Percentiles rank a stretch among this genome's conserved stretches.
phyloP scores from a whole-genome alignment of 2,329 filamentous ascomycete species.

The Cadophora malorum region DNA sequence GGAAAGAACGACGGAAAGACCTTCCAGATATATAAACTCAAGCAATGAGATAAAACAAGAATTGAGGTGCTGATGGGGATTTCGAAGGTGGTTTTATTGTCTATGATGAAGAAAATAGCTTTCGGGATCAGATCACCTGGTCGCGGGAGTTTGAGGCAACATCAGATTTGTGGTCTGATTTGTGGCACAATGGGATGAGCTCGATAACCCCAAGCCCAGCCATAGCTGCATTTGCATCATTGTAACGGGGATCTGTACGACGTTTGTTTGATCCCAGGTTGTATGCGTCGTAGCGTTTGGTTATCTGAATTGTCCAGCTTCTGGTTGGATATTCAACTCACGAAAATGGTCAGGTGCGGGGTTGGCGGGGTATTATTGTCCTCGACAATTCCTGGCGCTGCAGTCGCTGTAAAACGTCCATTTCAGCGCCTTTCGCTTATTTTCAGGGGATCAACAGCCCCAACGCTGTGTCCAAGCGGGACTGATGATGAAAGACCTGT shows the following conservation, averaged over 20 bases:
- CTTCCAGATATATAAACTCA: background rate
- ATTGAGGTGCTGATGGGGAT: background rate
- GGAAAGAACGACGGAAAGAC: background rate
- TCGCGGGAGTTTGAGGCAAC: background rate
- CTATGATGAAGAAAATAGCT: background rate
- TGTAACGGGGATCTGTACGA: conserved; percentile 4
- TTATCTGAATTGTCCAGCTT: background rate
- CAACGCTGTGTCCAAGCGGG: too few relatives aligned
- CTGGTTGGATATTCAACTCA: background rate
- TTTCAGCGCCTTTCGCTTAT: background rate
- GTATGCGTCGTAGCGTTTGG: background rate
- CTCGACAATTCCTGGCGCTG: background rate
- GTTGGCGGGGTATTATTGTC: background rate
- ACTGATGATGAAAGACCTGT: too few relatives aligned
- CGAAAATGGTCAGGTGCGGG: background rate
- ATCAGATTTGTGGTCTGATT: conserved; percentile 17
- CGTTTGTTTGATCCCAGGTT: background rate
- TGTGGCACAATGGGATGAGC: conserved; percentile 8
- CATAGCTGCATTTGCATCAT: conserved; percentile 1
- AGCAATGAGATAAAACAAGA: background rate
- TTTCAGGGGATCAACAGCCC: background rate
- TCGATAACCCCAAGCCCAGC: background rate
- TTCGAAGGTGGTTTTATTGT: background rate
- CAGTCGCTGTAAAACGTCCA: background rate
- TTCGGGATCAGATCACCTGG: conserved; percentile 3